These are phyloP conservation scores for Pugionium cornutum DNA, from an alignment of 345 rosid species.

Conservation along the genomic window DNA sequence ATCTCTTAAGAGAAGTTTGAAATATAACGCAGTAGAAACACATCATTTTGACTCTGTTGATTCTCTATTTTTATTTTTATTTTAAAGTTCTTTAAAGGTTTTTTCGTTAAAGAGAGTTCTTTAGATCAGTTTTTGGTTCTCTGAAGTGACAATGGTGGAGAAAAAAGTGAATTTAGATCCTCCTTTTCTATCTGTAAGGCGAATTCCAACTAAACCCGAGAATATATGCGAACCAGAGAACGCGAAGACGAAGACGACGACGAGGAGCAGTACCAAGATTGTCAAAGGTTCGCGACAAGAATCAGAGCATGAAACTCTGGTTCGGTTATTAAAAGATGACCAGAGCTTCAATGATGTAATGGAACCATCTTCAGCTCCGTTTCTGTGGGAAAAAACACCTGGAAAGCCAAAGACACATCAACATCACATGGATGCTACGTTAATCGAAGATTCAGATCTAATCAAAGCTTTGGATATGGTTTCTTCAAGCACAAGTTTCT, in stretches of 20 bases:
- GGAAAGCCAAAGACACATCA: slow-evolving; percentile 55
- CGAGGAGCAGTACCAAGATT: neutral
- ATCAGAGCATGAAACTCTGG: slow-evolving; percentile 31
- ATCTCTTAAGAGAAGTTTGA: neutral
- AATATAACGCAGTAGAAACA: neutral
- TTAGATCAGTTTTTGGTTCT: neutral
- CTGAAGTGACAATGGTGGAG: slow-evolving; percentile 56
- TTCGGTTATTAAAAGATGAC: slow-evolving; percentile 39
- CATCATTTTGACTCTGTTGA: neutral
- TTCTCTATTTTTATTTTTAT: neutral
- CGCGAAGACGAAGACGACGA: slow-evolving; percentile 12
- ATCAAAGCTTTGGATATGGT: slow-evolving; percentile 47
- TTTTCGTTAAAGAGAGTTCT: neutral
- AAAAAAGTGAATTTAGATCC: slow-evolving; percentile 66
- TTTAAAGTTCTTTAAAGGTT: slow-evolving; percentile 1
- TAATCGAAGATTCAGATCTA: slow-evolving; percentile 21
- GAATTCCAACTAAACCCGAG: slow-evolving; percentile 27
- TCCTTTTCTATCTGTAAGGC: slow-evolving; percentile 78
- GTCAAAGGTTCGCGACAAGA: slow-evolving; percentile 23
- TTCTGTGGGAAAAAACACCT: slow-evolving; percentile 76
- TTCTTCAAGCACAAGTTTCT: slow-evolving; percentile 55
- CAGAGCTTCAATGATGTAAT: slow-evolving; percentile 62
- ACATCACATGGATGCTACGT: slow-evolving; percentile 2
- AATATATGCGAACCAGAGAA: slow-evolving; percentile 27
- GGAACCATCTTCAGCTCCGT: slow-evolving; percentile 81